These are phyloP conservation scores for Ehretia macrophylla DNA, from an alignment of 257 asterid genomes.

Conservation along the genomic window DNA sequence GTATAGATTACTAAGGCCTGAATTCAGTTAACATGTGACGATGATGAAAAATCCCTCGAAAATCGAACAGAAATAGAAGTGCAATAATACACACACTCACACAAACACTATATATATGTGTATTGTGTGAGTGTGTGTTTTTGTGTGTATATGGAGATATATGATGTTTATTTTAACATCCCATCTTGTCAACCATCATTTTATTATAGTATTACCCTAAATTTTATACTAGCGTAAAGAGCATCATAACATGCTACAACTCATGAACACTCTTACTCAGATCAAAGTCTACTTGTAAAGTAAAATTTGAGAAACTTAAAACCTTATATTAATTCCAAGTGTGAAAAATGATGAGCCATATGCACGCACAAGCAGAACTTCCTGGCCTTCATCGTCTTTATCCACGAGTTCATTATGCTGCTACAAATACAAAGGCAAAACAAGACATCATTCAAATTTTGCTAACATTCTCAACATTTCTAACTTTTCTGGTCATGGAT, in stretches of 20 bases:
- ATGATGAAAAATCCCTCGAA: too few relatives aligned
- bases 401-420: constrained; percentile 34
- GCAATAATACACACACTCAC: too few relatives aligned
- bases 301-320: constrained; percentile 6
- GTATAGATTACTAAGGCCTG: too few relatives aligned
- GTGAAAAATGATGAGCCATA: constrained; percentile 90
- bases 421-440: constrained; percentile 32
- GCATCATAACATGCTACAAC: too few relatives aligned
- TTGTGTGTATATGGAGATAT: too few relatives aligned
- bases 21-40: too few relatives aligned
- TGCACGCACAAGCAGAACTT: constrained; percentile 84
- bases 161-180: too few relatives aligned
- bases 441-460: neutral
- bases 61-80: too few relatives aligned
- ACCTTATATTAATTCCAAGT: constrained; percentile 97
- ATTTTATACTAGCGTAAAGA: neutral
- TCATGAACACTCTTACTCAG: neutral
- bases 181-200: neutral
- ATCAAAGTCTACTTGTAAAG: neutral
- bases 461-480: too few relatives aligned
- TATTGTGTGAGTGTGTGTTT: too few relatives aligned
- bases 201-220: neutral
- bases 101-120: too few relatives aligned
- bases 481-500: too few relatives aligned
- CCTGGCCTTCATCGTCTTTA: constrained; percentile 64